Percentiles rank a stretch among this genome's conserved stretches.
phyloP scores from a whole-genome alignment of 176 grass and related monocot species.

The Avena sativa region DNA sequence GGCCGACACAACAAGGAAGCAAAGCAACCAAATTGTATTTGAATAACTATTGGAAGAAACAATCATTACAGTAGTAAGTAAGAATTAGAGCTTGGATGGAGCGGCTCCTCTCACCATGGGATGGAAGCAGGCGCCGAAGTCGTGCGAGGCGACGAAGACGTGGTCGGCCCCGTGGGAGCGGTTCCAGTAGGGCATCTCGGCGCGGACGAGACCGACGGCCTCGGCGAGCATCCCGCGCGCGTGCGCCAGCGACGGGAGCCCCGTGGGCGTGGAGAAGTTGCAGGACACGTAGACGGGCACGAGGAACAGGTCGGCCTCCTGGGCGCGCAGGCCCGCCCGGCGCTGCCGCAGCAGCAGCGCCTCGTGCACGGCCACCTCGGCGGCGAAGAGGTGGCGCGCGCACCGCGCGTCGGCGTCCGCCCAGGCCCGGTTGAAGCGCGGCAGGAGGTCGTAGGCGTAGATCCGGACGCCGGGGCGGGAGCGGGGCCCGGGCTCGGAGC shows the following conservation, averaged over 20 bases:
- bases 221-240: constrained; percentile 65
- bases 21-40: neutral
- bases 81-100: neutral
- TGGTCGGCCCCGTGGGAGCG: constrained; percentile 77
- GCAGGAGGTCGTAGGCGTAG: constrained; percentile 84
- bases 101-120: constrained; percentile 61
- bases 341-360: constrained; percentile 52
- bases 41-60: too few relatives aligned
- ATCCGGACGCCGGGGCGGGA: constrained; percentile 51
- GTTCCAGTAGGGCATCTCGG: constrained; percentile 77
- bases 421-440: constrained; percentile 76
- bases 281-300: constrained; percentile 93
- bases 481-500: constrained; percentile 35
- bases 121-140: constrained; percentile 96
- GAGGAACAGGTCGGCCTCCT: constrained; percentile 83
- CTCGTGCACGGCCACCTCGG: constrained; percentile 90
- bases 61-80: neutral
- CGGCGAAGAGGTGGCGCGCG: constrained; percentile 76
- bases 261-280: constrained; percentile 89
- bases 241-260: constrained; percentile 80
- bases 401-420: constrained; percentile 56
- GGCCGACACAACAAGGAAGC: neutral
- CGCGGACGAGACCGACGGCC: constrained; percentile 58
- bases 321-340: constrained; percentile 29
- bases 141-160: constrained; percentile 87